Base-by-base conservation (phyloP, 2,329 filamentous ascomycete species). In the Geosmithia morbida region DNA sequence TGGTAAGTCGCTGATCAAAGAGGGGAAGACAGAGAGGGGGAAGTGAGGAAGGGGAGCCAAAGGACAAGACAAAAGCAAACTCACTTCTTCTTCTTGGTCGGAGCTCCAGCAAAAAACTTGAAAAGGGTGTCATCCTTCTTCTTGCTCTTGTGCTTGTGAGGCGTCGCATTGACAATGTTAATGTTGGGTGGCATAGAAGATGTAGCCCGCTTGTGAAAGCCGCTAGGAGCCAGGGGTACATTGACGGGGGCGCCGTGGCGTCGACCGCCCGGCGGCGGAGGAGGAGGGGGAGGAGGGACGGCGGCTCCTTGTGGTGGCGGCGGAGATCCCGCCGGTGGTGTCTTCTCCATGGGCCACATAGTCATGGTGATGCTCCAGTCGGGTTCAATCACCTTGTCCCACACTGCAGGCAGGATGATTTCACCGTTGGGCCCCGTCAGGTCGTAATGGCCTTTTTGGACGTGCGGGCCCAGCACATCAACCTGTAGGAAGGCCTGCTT, bases 401-500 rank as follows among this genome's bases (percentile, higher is more conserved):
- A 92, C 14, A 90, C 78, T 7, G 61, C 57, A 6, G 85, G 84
- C 41, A 92, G 75, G 55, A 92, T 89, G 52, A 90, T 88, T 60
- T 92, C 83, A 41, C 83, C 83, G 55, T 87, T 79, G 4, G 86
- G 85, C 0, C 84, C 86, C 46, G 87, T 74, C 41, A 92, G 68
- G 59, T 92, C 86, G 61, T 88, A 92, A 57, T 87, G 83, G 1
- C 86, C 85, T 49, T 85, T 75, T 53, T 81, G 77, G 22, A 92
- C 85, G 54, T 87, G 83, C 16, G 79, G 81, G 1, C 83, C 83
- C 47, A 90, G 79, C 13, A 81, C 69, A 45, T 88, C 85, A 45
- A 92, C 81, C 54, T 89, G 83, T 18, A 83, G 61, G 59, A 92
- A 92, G 17, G 86, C 86, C 66, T 90, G 85, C 58, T 84, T 84